Evolutionary conservation across 306 rosid genomes (phyloP).

Genomic region (Rosa chinensis): DNA sequence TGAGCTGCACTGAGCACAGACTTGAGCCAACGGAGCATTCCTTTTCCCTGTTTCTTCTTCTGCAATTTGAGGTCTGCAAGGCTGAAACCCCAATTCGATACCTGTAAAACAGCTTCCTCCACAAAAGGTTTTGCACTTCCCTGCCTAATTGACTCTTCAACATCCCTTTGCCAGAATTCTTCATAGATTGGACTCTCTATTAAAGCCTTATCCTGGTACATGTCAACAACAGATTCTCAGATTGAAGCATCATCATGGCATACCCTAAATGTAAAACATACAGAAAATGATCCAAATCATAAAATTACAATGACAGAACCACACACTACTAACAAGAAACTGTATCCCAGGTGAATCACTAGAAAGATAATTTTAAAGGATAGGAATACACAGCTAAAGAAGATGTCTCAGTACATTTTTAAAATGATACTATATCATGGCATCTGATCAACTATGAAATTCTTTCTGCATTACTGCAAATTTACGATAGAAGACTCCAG

Average conservation of each 20-base stretch:
- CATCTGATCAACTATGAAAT: neutral
- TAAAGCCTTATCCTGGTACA: slow-evolving; percentile 78
- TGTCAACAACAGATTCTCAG: slow-evolving; percentile 11
- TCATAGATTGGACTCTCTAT: slow-evolving; percentile 91
- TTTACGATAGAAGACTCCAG: neutral
- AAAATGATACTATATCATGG: neutral
- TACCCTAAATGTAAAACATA: neutral
- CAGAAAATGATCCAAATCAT: neutral
- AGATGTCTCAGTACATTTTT: neutral
- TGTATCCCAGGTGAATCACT: neutral
- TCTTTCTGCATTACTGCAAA: neutral
- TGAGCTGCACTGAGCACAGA: slow-evolving; percentile 54
- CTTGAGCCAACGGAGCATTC: slow-evolving; percentile 68
- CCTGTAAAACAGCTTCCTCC: slow-evolving; percentile 90
- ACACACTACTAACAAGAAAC: neutral
- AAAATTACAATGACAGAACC: neutral
- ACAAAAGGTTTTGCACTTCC: slow-evolving; percentile 69
- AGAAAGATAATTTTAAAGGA: neutral
- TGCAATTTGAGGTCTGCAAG: slow-evolving; percentile 86
- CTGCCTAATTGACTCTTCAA: slow-evolving; percentile 94
- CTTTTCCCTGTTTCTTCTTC: slow-evolving; percentile 52
- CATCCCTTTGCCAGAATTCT: slow-evolving; percentile 97
- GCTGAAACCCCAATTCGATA: slow-evolving; percentile 94
- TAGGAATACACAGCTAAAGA: neutral
- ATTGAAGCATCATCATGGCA: slow-evolving; percentile 9